Conservation (phyloP, 768 basidiomycete genomes). For the Russula dissimulans region DNA sequence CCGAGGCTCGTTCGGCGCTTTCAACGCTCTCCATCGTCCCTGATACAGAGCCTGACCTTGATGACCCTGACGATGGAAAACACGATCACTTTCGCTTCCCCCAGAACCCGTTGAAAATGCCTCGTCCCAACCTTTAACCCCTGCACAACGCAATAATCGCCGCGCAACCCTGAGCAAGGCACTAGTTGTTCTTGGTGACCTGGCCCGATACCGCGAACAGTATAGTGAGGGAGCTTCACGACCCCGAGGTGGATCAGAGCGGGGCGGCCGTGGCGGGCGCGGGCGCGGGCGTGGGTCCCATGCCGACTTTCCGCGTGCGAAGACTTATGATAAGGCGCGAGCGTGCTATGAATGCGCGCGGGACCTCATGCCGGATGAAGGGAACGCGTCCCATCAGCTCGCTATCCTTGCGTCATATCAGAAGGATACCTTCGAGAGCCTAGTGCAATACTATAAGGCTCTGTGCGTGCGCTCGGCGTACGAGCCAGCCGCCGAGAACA, state of each 20-base stretch:
- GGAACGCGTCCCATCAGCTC: conserved; percentile 92
- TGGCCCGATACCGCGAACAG: conserved; percentile 86
- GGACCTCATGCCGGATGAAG: conserved; percentile 74
- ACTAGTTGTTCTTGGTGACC: conserved; percentile 86
- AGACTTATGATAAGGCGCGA: conserved; percentile 66
- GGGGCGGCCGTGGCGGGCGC: conserved; percentile 44
- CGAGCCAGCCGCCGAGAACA: conserved; percentile 79
- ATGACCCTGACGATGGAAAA: conserved; percentile 31
- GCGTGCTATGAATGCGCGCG: conserved; percentile 83
- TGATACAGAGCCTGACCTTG: conserved; percentile 28
- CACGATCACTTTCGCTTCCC: conserved; percentile 52
- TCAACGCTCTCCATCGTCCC: conserved; percentile 45
- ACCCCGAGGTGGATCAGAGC: conserved; percentile 60
- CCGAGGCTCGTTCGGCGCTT: conserved; percentile 52
- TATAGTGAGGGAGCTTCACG: conserved; percentile 69
- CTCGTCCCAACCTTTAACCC: conserved; percentile 27
- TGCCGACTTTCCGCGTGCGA: conserved; percentile 23
- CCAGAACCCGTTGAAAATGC: conserved; percentile 36
- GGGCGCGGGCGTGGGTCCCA: conserved; percentile 30
- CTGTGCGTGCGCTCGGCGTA: conserved; percentile 82
- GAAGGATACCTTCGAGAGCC: conserved; percentile 68
- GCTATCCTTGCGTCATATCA: conserved; percentile 86
- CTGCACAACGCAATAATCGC: conserved; percentile 49
- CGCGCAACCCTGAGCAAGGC: conserved; percentile 80
- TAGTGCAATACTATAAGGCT: conserved; percentile 86